phyloP scores from a whole-genome alignment of 768 basidiomycete genomes.

The Hortiboletus flavorubellus region DNA sequence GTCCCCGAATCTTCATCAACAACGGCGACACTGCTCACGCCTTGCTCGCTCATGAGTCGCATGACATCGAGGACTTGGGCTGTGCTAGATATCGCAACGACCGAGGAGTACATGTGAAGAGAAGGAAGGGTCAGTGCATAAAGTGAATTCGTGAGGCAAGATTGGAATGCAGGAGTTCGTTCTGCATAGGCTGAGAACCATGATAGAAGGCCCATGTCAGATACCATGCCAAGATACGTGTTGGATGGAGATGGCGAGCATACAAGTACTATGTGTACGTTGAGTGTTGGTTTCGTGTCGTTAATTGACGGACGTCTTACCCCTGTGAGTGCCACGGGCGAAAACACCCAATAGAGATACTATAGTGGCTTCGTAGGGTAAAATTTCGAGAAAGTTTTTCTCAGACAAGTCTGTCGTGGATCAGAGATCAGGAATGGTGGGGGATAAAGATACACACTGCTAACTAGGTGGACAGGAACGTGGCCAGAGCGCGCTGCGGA shows the following conservation, averaged over 20 bases:
- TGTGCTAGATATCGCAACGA: slow-evolving; percentile 59
- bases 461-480: slow-evolving; percentile 72
- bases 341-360: slow-evolving; percentile 63
- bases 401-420: slow-evolving; percentile 65
- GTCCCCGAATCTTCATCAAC: slow-evolving; percentile 60
- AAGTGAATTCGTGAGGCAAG: slow-evolving; percentile 51
- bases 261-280: slow-evolving; percentile 47
- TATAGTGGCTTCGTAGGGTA: slow-evolving; percentile 61
- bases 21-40: slow-evolving; percentile 80
- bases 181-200: slow-evolving; percentile 63
- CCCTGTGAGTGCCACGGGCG: slow-evolving; percentile 68
- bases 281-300: slow-evolving; percentile 1
- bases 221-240: slow-evolving; percentile 67
- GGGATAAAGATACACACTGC: slow-evolving; percentile 50
- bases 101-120: slow-evolving; percentile 56
- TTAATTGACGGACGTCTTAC: slow-evolving; percentile 34
- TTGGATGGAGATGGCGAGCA: slow-evolving; percentile 41
- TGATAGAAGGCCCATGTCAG: slow-evolving; percentile 65
- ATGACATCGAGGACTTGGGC: slow-evolving; percentile 75
- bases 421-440: neutral
- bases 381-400: slow-evolving; percentile 71
- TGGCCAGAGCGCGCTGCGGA: slow-evolving; percentile 69
- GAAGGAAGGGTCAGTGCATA: slow-evolving; percentile 59
- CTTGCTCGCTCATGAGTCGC: slow-evolving; percentile 82
- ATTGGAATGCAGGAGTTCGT: slow-evolving; percentile 34